A percentile compares a stretch with the other conserved stretches of the same genome.
These are phyloP conservation scores for Dictyostelium firmibasis DNA, from an alignment of 78 protist species.

Conservation along the genomic window DNA sequence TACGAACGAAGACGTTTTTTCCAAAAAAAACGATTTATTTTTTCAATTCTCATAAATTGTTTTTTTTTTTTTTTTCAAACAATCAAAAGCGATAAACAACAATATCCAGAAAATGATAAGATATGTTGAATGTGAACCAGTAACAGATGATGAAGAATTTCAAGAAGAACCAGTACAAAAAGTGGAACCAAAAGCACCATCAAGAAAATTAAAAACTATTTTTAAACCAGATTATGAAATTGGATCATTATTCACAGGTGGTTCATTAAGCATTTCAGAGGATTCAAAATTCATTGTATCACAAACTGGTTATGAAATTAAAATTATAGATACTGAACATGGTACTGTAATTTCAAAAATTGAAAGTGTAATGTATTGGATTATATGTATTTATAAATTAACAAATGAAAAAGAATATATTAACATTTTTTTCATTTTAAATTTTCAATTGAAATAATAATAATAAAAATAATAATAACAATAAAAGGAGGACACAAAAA, in stretches of 20 bases:
- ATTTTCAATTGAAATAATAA: no score
- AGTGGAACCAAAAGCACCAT: constrained; percentile 4
- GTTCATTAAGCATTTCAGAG: neutral
- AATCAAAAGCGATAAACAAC: neutral
- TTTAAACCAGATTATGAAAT: constrained; percentile 54
- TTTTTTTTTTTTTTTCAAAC: neutral
- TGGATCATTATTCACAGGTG: constrained; percentile 41
- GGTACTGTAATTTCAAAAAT: constrained; percentile 15
- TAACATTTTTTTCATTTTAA: no score
- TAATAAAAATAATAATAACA: neutral
- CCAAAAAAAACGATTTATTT: neutral
- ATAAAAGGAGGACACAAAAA: constrained; percentile 43
- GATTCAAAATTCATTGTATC: constrained; percentile 14
- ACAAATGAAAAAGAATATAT: no score
- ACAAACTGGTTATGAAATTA: neutral
- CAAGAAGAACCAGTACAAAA: neutral
- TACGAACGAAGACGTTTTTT: neutral
- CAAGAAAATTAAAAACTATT: constrained; percentile 41
- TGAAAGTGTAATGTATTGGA: constrained; percentile 16
- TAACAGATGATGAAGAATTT: constrained; percentile 34
- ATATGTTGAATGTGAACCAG: constrained; percentile 56
- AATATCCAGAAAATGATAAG: neutral
- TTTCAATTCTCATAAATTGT: neutral
- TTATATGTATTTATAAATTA: no score
- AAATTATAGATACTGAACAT: constrained; percentile 5